Base-by-base conservation (phyloP, 352 stramenopile genomes). In the Phytopythium kandeliae region DNA sequence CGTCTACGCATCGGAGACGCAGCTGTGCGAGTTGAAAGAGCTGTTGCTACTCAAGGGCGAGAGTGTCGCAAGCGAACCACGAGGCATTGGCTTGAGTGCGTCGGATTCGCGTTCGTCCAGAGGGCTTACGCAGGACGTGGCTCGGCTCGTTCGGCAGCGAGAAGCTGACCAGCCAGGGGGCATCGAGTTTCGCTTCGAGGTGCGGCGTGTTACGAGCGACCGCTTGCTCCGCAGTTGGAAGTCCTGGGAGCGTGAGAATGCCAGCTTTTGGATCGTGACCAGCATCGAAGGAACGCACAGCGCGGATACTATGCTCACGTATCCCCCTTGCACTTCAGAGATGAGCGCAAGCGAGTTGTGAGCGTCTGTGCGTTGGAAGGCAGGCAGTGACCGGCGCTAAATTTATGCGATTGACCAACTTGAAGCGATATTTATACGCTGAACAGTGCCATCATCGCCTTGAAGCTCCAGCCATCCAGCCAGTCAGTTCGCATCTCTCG, bases 211-310 rank as follows among this genome's bases (percentile, higher is more conserved):
- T 12, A 80, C 66, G 38, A 85, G 71, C 37, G 76, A 84, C 42
- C 60, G 67, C 19, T 47, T 85, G 11, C 56, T 78, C 9, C 85
- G 78, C 58, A 87, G 76, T 49, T 82, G 71, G 62, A 75, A 71
- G 43, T 59, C 68, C 26, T 87, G 76, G 76, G 71, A 85, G 41
- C 66, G 67, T 24, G 53, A 73, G 22, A 62, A 77, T 46, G 62
- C 76, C n/a, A 73, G 64, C 25, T 83, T 83, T 40, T 69, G 77
- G 58, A 51, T 58, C 15, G 60, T 34, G 24, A 42, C 36, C 17
- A 33, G 12, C 36, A 12, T 54, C 26, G n/a, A 30, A 35, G 36
- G 34, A 10, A 12, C 36, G 11, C 41, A 21, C 11, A 21, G 16
- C 15, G 2, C 19, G 19, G 25, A 13, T 36, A 33, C 33, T 1